These are phyloP conservation scores for Populus hybrid DNA, from an alignment of 441 rosid species.

Conservation along the genomic window DNA sequence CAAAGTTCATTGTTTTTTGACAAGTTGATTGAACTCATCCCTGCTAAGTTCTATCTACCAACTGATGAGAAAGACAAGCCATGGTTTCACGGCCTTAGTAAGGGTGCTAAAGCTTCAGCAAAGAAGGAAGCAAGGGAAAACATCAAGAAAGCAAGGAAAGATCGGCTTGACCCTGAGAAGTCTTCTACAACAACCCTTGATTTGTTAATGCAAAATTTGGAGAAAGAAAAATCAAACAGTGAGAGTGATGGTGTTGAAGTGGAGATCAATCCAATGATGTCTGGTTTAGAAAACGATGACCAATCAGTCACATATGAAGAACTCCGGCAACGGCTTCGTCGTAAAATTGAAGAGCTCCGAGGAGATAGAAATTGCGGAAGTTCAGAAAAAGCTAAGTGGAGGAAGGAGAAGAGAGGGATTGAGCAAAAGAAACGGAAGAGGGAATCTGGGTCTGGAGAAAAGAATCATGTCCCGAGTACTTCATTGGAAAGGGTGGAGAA, in stretches of 20 bases:
- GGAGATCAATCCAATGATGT: conserved; percentile 29
- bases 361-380: conserved; percentile 44
- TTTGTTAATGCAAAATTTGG: conserved; percentile 57
- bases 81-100: conserved; percentile 81
- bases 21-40: conserved; percentile 67
- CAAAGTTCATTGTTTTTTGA: conserved; percentile 60
- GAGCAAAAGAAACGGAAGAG: conserved; percentile 45
- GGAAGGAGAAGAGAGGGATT: conserved; percentile 26
- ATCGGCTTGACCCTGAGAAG: conserved; percentile 66
- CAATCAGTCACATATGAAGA: conserved; percentile 65
- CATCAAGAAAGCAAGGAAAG: conserved; percentile 73
- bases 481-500: conserved; percentile 42
- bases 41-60: conserved; percentile 78
- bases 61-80: conserved; percentile 59
- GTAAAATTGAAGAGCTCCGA: conserved; percentile 62
- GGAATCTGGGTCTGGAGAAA: conserved; percentile 39
- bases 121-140: conserved; percentile 62
- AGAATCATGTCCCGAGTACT: conserved; percentile 16
- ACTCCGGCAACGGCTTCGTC: conserved; percentile 56
- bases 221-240: conserved; percentile 43
- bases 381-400: conserved; percentile 34
- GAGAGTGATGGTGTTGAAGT: conserved; percentile 38
- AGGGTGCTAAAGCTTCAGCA: conserved; percentile 53
- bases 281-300: conserved; percentile 36
- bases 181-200: conserved; percentile 52